A percentile compares a stretch with the other conserved stretches of the same genome.
phyloP scores from a whole-genome alignment of 2,329 filamentous ascomycete species.

The Alternaria ventricosa region DNA sequence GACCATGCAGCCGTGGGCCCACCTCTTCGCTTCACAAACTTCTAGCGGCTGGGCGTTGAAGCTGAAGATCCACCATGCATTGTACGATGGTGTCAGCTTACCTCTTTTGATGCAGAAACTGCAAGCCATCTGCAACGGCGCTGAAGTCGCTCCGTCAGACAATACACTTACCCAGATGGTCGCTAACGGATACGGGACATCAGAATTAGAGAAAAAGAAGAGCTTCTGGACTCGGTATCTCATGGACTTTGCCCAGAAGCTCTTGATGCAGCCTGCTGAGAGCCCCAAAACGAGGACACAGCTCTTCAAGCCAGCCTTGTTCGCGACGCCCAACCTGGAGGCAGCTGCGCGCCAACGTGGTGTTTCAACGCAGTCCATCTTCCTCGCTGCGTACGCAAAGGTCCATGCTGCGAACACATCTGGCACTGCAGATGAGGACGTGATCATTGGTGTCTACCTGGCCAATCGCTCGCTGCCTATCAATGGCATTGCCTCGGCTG shows the following conservation, averaged over 20 bases:
- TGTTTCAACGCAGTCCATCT: slow-evolving; percentile 73
- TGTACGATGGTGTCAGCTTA: slow-evolving; percentile 87
- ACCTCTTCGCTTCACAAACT: slow-evolving; percentile 45
- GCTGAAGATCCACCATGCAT: slow-evolving; percentile 76
- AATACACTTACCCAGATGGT: slow-evolving; percentile 53
- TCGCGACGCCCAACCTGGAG: slow-evolving; percentile 54
- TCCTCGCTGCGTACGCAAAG: slow-evolving; percentile 75
- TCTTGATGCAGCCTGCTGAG: slow-evolving; percentile 31
- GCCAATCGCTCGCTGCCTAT: slow-evolving; percentile 71
- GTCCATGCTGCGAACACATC: slow-evolving; percentile 49
- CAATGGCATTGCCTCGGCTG: slow-evolving; percentile 57
- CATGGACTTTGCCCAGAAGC: slow-evolving; percentile 9
- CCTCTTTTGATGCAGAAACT: slow-evolving; percentile 66
- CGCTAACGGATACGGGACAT: slow-evolving; percentile 18
- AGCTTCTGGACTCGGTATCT: slow-evolving; percentile 62
- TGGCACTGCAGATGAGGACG: slow-evolving; percentile 38
- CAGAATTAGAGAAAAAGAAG: slow-evolving; percentile 34
- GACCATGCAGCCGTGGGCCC: slow-evolving; percentile 41
- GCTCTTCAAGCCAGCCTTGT: slow-evolving; percentile 58
- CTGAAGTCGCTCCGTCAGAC: slow-evolving; percentile 16
- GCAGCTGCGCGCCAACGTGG: slow-evolving; percentile 56
- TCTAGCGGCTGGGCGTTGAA: slow-evolving; percentile 45
- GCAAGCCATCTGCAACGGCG: slow-evolving; percentile 50
- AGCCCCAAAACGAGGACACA: slow-evolving; percentile 43
- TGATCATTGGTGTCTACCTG: slow-evolving; percentile 81